These are phyloP conservation scores for Kazachstania taianensis DNA, from an alignment of 805 yeast species.

Conservation along the genomic window DNA sequence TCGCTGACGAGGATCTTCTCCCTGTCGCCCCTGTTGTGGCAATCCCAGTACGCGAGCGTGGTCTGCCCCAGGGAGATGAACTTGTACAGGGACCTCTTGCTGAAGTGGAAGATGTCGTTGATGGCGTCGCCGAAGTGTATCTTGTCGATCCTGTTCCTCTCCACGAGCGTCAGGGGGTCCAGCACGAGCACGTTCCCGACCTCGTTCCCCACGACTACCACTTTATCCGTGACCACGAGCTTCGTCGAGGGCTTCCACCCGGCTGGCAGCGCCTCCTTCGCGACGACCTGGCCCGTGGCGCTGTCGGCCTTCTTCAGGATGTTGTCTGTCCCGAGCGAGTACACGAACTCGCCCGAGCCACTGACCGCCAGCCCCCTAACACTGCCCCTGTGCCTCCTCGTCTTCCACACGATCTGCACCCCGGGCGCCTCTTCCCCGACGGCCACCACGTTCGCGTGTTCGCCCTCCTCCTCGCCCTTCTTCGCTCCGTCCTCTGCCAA, in stretches of 20 bases:
- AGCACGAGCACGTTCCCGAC: slow-evolving; percentile 55
- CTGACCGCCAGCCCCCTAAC: slow-evolving; percentile 64
- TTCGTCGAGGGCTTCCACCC: slow-evolving; percentile 26
- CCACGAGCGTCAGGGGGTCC: slow-evolving; percentile 46
- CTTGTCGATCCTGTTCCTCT: slow-evolving; percentile 38
- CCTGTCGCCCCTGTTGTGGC: slow-evolving; percentile 30
- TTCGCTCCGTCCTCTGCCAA: slow-evolving; percentile 7
- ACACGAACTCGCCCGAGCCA: slow-evolving; percentile 40
- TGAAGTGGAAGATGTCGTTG: slow-evolving; percentile 61
- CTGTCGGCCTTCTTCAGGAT: slow-evolving; percentile 65
- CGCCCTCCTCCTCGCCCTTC: neutral
- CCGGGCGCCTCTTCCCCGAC: slow-evolving; percentile 11
- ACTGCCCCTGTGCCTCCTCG: slow-evolving; percentile 83
- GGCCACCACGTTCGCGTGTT: slow-evolving; percentile 2
- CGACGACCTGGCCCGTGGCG: slow-evolving; percentile 64
- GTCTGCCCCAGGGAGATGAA: slow-evolving; percentile 76
- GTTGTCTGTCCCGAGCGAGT: slow-evolving; percentile 70
- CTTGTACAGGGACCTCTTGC: slow-evolving; percentile 59
- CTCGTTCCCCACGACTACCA: slow-evolving; percentile 55
- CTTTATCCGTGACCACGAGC: slow-evolving; percentile 28
- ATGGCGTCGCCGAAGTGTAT: slow-evolving; percentile 70
- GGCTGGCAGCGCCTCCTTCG: slow-evolving; percentile 31
- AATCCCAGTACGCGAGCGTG: slow-evolving; percentile 66
- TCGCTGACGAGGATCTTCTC: slow-evolving; percentile 52
- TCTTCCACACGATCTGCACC: slow-evolving; percentile 54